Percentiles rank a stretch among this genome's conserved stretches.
These are phyloP conservation scores for Trypanosoma vivax DNA, from an alignment of 208 protist species.

Conservation along the genomic window DNA sequence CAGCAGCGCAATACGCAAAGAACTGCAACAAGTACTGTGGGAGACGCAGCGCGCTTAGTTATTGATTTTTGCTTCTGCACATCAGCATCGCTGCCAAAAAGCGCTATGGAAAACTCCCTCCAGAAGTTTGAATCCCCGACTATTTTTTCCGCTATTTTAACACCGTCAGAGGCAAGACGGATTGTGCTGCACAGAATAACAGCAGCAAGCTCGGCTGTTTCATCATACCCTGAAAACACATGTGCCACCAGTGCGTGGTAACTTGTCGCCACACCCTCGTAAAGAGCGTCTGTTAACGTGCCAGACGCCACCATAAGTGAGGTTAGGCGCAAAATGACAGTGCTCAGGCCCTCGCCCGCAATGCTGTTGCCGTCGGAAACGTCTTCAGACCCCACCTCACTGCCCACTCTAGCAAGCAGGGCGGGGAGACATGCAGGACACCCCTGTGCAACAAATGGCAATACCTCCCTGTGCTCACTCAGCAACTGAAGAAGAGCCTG, in stretches of 20 bases:
- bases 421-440: conserved; percentile 4
- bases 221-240: conserved; percentile 3
- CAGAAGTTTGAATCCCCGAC: conserved; percentile 12
- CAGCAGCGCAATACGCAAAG: conserved; percentile 7
- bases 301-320: background rate
- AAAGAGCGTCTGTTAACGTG: background rate
- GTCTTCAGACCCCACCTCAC: background rate
- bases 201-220: background rate
- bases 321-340: background rate
- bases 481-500: conserved; percentile 1
- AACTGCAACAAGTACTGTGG: background rate
- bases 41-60: background rate
- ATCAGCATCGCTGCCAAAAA: background rate
- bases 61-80: background rate
- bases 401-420: background rate
- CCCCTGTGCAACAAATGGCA: conserved; percentile 14
- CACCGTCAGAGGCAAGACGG: conserved; percentile 6
- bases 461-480: background rate
- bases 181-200: conserved; percentile 1
- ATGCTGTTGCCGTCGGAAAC: background rate
- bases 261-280: conserved; percentile 8
- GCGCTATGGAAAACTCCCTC: background rate
- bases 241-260: background rate
- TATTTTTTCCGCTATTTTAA: conserved; percentile 3
- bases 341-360: background rate